Evolutionary conservation across 768 basidiomycete species (phyloP).

Genomic region (Auriscalpium vulgare): DNA sequence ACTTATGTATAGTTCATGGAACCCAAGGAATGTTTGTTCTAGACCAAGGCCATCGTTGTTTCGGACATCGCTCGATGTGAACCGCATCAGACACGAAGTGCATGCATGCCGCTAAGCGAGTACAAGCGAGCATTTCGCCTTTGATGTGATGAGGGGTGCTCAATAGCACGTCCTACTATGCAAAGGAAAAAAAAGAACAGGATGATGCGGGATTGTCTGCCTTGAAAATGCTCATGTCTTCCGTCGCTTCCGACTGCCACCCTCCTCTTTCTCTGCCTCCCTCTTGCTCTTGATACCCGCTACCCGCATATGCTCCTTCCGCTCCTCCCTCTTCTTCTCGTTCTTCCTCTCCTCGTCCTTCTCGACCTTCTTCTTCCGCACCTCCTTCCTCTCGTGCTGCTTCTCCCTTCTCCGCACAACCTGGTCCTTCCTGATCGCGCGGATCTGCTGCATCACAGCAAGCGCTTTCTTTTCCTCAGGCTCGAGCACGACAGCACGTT

Average conservation of each 20-base stretch:
- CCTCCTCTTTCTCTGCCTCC: constrained; percentile 52
- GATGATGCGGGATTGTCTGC: too few species aligned
- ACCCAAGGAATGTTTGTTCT: too few species aligned
- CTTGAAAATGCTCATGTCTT: constrained; percentile 25
- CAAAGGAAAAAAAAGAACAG: too few species aligned
- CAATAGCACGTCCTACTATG: too few species aligned
- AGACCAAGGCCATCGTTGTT: too few species aligned
- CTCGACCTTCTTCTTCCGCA: constrained; percentile 62
- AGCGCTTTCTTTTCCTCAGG: constrained; percentile 93
- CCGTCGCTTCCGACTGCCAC: constrained; percentile 44
- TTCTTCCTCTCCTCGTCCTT: constrained; percentile 54
- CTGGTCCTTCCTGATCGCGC: constrained; percentile 86
- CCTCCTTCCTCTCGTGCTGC: constrained; percentile 70
- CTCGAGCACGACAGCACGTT: constrained; percentile 91
- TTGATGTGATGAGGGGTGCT: too few species aligned
- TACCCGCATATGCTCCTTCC: constrained; percentile 67
- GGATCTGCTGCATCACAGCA: constrained; percentile 87
- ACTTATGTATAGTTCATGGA: too few species aligned
- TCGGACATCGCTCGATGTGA: too few species aligned
- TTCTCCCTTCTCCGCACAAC: constrained; percentile 71
- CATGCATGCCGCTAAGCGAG: too few species aligned
- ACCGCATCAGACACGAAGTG: too few species aligned
- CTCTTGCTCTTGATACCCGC: constrained; percentile 69
- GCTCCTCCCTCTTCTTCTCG: constrained; percentile 70
- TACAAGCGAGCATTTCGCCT: too few species aligned